A percentile compares a stretch with the other conserved stretches of the same genome.
Evolutionary conservation across 805 yeast species (phyloP).

Genomic region (Starmerella bombi): DNA sequence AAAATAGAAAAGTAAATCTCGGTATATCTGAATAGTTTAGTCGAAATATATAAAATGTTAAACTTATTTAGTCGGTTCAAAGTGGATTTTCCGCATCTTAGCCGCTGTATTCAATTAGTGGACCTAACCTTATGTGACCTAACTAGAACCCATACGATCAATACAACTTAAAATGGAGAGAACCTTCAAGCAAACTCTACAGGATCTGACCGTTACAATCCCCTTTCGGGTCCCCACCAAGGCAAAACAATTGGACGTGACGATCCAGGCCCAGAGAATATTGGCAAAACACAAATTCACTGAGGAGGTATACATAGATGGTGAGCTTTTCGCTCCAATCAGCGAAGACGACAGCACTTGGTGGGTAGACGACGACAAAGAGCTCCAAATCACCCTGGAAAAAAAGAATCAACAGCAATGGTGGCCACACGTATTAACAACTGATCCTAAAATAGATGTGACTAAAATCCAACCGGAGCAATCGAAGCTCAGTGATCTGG

Average conservation of each 20-base stretch:
- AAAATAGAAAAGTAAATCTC: too few species aligned
- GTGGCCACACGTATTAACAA: constrained; percentile 36
- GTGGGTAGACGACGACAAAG: constrained; percentile 32
- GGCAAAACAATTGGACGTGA: constrained; percentile 28
- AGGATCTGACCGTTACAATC: constrained; percentile 30
- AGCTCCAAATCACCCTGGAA: constrained; percentile 29
- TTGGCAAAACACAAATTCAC: constrained; percentile 20
- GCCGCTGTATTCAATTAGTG: too few species aligned
- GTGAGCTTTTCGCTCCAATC: constrained; percentile 28
- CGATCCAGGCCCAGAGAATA: constrained; percentile 20
- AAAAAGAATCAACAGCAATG: constrained; percentile 31
- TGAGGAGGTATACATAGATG: constrained; percentile 23
- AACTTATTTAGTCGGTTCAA: too few species aligned
- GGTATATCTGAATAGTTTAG: too few species aligned
- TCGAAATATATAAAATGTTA: too few species aligned
- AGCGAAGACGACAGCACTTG: constrained; percentile 31
- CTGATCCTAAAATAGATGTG: constrained; percentile 34
- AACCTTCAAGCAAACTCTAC: constrained; percentile 32
- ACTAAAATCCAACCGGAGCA: constrained; percentile 32
- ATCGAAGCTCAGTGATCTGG: constrained; percentile 31
- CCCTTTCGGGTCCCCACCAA: constrained; percentile 27
- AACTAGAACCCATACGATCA: neutral
- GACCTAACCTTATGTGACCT: neutral
- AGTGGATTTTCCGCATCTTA: too few species aligned
- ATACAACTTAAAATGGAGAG: neutral